phyloP scores from a whole-genome alignment of 768 basidiomycete species.

The Termitomyces eurrhizus region DNA sequence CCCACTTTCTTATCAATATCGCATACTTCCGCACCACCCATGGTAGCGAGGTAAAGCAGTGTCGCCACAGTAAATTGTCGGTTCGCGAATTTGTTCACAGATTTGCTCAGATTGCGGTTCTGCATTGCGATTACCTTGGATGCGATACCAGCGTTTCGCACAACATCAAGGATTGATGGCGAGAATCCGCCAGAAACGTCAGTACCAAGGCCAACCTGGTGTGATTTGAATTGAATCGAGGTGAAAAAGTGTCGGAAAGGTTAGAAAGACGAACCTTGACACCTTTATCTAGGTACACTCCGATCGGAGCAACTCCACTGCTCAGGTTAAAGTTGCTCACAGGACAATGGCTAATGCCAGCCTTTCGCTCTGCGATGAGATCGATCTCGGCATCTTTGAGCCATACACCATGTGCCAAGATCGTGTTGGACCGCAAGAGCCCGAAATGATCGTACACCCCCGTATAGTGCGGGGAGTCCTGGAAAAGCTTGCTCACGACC shows the following conservation, averaged over 20 bases:
- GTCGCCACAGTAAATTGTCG: conserved; percentile 71
- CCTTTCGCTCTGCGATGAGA: conserved; percentile 57
- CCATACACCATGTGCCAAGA: conserved; percentile 87
- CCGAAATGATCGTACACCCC: conserved; percentile 77
- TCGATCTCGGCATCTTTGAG: conserved; percentile 69
- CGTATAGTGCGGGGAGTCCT: conserved; percentile 62
- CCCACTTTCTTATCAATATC: conserved; percentile 65
- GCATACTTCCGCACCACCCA: conserved; percentile 87
- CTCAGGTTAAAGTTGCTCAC: conserved; percentile 90
- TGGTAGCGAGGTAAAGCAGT: conserved; percentile 85
- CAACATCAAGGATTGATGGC: conserved; percentile 70
- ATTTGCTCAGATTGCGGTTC: background rate
- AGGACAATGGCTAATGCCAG: conserved; percentile 91
- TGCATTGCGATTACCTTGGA: conserved; percentile 72
- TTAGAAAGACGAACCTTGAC: conserved; percentile 60
- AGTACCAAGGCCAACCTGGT: conserved; percentile 89
- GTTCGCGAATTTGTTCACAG: conserved; percentile 36
- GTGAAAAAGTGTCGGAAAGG: background rate
- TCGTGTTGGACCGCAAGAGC: conserved; percentile 73
- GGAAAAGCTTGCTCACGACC: conserved; percentile 65
- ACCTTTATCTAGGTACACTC: conserved; percentile 73
- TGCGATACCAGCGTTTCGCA: conserved; percentile 75
- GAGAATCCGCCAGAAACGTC: conserved; percentile 89
- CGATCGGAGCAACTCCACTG: conserved; percentile 81
- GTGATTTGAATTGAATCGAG: background rate